Evolutionary conservation across 208 protist genomes (phyloP).

Genomic region (Leishmania guyanensis): DNA sequence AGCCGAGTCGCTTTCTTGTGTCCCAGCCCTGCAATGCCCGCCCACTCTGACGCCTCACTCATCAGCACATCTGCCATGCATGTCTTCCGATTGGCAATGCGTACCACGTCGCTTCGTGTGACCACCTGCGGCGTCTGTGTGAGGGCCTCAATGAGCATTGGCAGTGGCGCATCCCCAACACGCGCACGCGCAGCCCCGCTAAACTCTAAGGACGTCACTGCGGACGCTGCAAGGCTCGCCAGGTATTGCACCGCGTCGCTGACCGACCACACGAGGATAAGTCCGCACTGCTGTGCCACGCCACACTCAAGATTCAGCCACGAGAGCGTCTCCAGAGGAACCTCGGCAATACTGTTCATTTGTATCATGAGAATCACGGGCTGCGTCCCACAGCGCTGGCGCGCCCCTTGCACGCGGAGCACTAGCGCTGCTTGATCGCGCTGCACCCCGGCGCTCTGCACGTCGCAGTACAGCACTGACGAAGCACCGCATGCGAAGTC

Average conservation of each 20-base stretch:
- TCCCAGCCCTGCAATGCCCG: conserved; percentile 58
- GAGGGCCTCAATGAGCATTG: conserved; percentile 63
- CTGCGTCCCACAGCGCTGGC: conserved; percentile 11
- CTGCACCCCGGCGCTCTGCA: conserved; percentile 11
- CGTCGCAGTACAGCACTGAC: conserved; percentile 30
- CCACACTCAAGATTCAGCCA: conserved; percentile 78
- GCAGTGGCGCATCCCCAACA: conserved; percentile 43
- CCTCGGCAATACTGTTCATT: conserved; percentile 32
- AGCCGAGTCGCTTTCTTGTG: conserved; percentile 57
- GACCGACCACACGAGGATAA: conserved; percentile 64
- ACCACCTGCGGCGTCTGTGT: conserved; percentile 79
- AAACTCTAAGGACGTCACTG: conserved; percentile 49
- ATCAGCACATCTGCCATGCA: conserved; percentile 61
- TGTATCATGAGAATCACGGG: conserved; percentile 36
- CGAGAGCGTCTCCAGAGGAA: conserved; percentile 46
- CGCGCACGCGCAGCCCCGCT: neutral
- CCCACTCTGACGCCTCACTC: conserved; percentile 35
- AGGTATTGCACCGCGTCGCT: conserved; percentile 66
- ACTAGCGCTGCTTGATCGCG: conserved; percentile 19
- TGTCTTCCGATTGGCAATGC: conserved; percentile 53
- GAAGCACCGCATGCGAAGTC: conserved; percentile 29
- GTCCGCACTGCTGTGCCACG: conserved; percentile 44
- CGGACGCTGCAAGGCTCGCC: conserved; percentile 38
- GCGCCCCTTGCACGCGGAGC: conserved; percentile 20
- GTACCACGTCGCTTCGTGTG: conserved; percentile 60